Percentiles rank a stretch among this genome's conserved stretches.
Conservation (phyloP, 139 green algal species). For the Helicosporidium sp. region DNA sequence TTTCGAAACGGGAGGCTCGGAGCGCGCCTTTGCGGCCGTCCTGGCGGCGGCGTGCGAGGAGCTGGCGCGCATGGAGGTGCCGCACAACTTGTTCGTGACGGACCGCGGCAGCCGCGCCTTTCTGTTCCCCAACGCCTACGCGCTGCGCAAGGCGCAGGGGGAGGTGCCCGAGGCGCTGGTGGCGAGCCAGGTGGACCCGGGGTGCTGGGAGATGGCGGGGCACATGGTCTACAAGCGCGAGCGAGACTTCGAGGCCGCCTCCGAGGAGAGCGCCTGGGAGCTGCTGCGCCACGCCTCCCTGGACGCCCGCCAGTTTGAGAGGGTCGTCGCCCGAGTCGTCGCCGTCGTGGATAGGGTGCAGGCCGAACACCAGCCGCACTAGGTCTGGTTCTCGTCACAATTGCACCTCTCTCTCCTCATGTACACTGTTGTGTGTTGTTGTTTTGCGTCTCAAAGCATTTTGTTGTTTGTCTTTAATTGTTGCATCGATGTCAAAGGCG, state of each 20-base stretch:
- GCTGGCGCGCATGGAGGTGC: conserved; percentile 59
- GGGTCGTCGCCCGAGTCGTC: neutral
- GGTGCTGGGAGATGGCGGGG: conserved; percentile 83
- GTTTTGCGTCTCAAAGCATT: too few relatives aligned
- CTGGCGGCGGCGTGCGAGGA: conserved; percentile 38
- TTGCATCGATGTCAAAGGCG: too few relatives aligned
- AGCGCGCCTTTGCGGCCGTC: conserved; percentile 37
- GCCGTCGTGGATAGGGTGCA: neutral
- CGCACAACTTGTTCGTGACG: conserved; percentile 90
- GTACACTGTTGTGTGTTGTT: neutral
- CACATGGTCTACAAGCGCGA: conserved; percentile 87
- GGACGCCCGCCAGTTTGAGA: neutral
- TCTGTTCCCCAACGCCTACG: conserved; percentile 64
- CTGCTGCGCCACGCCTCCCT: conserved; percentile 50
- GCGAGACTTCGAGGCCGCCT: conserved; percentile 59
- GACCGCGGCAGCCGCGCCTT: conserved; percentile 76
- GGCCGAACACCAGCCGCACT: neutral
- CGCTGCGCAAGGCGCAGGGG: conserved; percentile 52
- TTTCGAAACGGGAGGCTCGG: conserved; percentile 51
- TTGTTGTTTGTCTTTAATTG: neutral
- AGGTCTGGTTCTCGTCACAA: too few relatives aligned
- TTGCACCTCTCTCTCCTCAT: neutral
- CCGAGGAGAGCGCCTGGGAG: conserved; percentile 33
- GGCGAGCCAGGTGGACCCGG: conserved; percentile 72
- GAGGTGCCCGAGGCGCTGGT: conserved; percentile 33